A percentile compares a stretch with the other conserved stretches of the same genome.
Conservation (phyloP, 331 rosid genomes). For the Quercus lobata region DNA sequence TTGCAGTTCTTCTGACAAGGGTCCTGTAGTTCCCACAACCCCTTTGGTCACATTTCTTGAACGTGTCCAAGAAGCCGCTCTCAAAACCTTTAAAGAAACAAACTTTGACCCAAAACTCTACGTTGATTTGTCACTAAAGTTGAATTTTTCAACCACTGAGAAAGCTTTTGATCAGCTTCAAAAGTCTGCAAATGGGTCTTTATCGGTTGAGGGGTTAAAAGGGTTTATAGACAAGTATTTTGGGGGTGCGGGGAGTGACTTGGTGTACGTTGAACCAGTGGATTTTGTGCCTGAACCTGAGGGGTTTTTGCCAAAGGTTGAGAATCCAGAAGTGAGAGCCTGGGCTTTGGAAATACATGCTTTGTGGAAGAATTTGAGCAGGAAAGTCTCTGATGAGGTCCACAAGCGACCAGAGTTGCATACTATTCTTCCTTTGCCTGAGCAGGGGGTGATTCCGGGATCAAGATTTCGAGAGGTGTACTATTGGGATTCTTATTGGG, state of each 20-base stretch:
- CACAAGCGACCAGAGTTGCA: conserved; percentile 38
- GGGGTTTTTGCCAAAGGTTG: conserved; percentile 59
- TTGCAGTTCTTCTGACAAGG: conserved; percentile 14
- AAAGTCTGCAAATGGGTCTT: conserved; percentile 25
- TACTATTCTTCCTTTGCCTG: conserved; percentile 69
- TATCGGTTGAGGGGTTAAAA: conserved; percentile 26
- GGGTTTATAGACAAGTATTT: conserved; percentile 30
- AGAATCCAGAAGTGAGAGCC: conserved; percentile 43
- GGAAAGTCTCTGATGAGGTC: conserved; percentile 41
- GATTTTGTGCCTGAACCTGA: conserved; percentile 55
- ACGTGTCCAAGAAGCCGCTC: conserved; percentile 52
- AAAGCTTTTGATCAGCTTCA: conserved; percentile 46
- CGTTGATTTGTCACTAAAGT: conserved; percentile 64
- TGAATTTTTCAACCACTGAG: conserved; percentile 27
- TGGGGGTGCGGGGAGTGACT: conserved; percentile 61
- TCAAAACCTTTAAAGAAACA: conserved; percentile 26
- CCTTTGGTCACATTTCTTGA: conserved; percentile 60
- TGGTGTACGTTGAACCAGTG: conserved; percentile 45
- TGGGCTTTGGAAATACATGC: conserved; percentile 76
- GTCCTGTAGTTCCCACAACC: conserved; percentile 36
- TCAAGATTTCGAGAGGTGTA: conserved; percentile 77
- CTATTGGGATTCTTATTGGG: conserved; percentile 96
- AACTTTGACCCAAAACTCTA: conserved; percentile 64
- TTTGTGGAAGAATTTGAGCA: conserved; percentile 63
- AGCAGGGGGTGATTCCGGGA: conserved; percentile 55